phyloP scores from a whole-genome alignment of 2,329 filamentous ascomycete species.

The Botryotinia globosa region DNA sequence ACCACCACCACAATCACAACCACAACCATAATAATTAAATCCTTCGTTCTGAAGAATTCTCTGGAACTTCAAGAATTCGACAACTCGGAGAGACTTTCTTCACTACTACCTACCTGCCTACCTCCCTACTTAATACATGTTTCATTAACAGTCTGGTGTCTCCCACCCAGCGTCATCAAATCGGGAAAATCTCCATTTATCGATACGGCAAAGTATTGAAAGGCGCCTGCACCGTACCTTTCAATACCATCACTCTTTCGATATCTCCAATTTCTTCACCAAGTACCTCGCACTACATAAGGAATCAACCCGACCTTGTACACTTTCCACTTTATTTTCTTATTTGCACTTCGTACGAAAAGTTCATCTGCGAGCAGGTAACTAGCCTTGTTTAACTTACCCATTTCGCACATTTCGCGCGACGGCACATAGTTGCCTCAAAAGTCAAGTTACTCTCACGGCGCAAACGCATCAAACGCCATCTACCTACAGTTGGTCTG shows the following conservation, averaged over 20 bases:
- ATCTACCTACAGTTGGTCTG: conserved; percentile 32
- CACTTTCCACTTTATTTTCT: conserved; percentile 14
- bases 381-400: conserved; percentile 15
- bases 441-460: conserved; percentile 8
- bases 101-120: not conserved
- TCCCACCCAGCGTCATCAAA: conserved; percentile 23
- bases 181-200: not conserved
- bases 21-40: conserved; percentile 8
- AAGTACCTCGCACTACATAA: conserved; percentile 14
- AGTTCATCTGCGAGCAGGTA: conserved; percentile 21
- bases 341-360: not conserved
- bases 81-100: not conserved
- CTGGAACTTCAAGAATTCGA: not conserved
- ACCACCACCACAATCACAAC: conserved; percentile 19
- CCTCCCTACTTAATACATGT: conserved; percentile 9
- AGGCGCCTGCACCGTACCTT: conserved; percentile 41
- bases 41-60: conserved; percentile 3
- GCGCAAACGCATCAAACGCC: conserved; percentile 22
- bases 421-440: conserved; percentile 20
- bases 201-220: conserved; percentile 26
- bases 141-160: conserved; percentile 27
- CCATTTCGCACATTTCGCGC: conserved; percentile 24
- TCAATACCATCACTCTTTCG: conserved; percentile 27
- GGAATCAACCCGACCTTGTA: conserved; percentile 11
- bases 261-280: conserved; percentile 27